Base-by-base conservation (phyloP, 257 asterid genomes). In the Solanum chiquidenum region DNA sequence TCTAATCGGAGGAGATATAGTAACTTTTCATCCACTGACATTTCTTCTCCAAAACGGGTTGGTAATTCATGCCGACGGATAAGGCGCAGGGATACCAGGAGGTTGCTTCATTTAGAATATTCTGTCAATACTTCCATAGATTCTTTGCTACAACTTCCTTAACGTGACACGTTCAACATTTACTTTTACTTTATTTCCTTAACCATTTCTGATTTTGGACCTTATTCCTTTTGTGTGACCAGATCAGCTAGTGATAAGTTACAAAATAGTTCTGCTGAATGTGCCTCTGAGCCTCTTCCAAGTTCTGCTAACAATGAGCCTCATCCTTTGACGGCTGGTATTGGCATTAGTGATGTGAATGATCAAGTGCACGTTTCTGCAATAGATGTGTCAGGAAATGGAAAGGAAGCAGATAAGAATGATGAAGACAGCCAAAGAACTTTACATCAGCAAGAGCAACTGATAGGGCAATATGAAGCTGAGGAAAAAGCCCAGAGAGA, bases 1-100 rank as follows among this genome's bases (percentile, higher is more conserved):
- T 87, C 94, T 16, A 87, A 91, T 83, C 88, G 98, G 91, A 93
- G 98, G 90, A 91, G 95, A 75, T 84, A 68, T 88, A 91, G 85
- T 88, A 91, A 91, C 89, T 92, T 93, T 92, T 75, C 95, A 27
- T 94, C 94, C 25, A 91, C 83, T 89, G 77, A 91, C 66, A 44
- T 79, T 87, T 90, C 93, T 79, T 94, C 95, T 60, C 89, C 93
- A 13, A 95, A 94, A 89, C 94, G 93, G 86, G 89, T 49, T 79
- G 99, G 96, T 83, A 97, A 97, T 93, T 97, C 99, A 87, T 96
- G 98, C 88, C 96, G 98, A 9, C 93, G 94, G 88, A 92, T 96
- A 93, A 91, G 94, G 88, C 96, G 91, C 93, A 89, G 93, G 89
- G 96, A 97, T 73, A 86, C 90, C 42, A 91, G 99, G 98, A 91